Base-by-base conservation (phyloP, 1,284 basidiomycete species). In the Schizophyllum amplum region DNA sequence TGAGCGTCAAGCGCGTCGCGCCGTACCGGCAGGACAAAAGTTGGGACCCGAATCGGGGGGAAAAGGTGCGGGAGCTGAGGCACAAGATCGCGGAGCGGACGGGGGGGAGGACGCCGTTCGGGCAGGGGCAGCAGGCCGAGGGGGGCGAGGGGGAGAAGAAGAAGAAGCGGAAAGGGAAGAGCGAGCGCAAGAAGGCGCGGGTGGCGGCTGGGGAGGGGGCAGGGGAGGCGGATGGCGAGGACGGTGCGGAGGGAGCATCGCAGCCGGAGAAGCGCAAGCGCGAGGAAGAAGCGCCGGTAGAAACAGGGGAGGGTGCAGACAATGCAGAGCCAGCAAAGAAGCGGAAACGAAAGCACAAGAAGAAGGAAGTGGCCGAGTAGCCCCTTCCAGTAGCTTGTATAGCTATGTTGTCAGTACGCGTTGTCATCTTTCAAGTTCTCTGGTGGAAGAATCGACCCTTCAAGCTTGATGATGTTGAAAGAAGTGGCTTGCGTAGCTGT, bases 1-100 rank as follows among this genome's bases (percentile, higher is more conserved):
- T 97, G 67, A 83, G 88, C 33, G 74, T 99, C 64, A 95, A 92
- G 75, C 90, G 90, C 68, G 79, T 94, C 59, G 95, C 95, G 22
- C 94, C 96, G 1, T 98, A 98, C 70, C 83, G 90, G 61, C 75
- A 77, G 60, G 77, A 75, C 66, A 73, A 67, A 64, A 79, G 68
- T 60, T 92, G 80, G 88, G 90, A 83, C 66, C 71, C 72, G 59
- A 81, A 71, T n/a, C 78, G 90, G 4, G 74, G 75, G 24, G 82
- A 88, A 57, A 81, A 86, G 60, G 75, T 98, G 54, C 78, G 82
- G 65, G 91, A 95, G 58, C 75, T 97, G 56, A 86, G 87, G 65
- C 68, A 76, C 17, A 80, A 75, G 60, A 69, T 94, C 51, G 70
- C 63, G 5, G 71, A 72, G 60, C 68, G 78, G 52, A 57, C 61